Evolutionary conservation across 2,329 filamentous ascomycete species (phyloP).

Genomic region (Zalaria obscura): DNA sequence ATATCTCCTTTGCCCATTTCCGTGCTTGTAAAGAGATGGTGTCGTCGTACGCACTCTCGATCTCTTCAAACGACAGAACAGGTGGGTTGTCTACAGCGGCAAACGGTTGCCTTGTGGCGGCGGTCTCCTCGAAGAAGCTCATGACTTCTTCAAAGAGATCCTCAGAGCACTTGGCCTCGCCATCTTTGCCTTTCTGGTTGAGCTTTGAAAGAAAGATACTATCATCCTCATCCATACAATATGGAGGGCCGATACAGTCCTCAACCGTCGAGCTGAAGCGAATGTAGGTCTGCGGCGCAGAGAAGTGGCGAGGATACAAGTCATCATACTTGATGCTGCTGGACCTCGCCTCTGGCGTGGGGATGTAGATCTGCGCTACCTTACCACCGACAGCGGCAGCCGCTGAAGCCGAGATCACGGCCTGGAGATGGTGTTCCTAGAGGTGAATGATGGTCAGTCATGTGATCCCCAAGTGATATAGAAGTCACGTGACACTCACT

Average conservation of each 20-base stretch:
- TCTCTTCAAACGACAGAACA: slow-evolving; percentile 42
- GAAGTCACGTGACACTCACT: slow-evolving; percentile 45
- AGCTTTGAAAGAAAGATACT: slow-evolving; percentile 69
- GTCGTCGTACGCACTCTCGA: slow-evolving; percentile 49
- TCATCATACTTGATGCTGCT: slow-evolving; percentile 70
- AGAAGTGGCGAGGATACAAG: slow-evolving; percentile 67
- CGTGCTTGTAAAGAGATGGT: slow-evolving; percentile 39
- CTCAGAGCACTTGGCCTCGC: slow-evolving; percentile 55
- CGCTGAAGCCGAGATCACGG: slow-evolving; percentile 53
- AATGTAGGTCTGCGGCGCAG: slow-evolving; percentile 84
- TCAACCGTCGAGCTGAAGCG: slow-evolving; percentile 97
- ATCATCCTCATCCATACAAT: slow-evolving; percentile 91
- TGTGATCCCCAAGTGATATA: slow-evolving; percentile 1
- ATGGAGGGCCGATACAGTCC: slow-evolving; percentile 77
- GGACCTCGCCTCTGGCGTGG: slow-evolving; percentile 47
- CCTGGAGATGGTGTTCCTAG: slow-evolving; percentile 91
- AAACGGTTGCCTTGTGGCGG: slow-evolving; percentile 70
- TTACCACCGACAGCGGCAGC: slow-evolving; percentile 41
- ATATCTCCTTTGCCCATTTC: slow-evolving; percentile 60
- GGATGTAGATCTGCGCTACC: slow-evolving; percentile 50
- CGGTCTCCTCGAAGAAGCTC: slow-evolving; percentile 85
- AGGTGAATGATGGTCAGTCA: slow-evolving; percentile 9
- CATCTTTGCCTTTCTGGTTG: slow-evolving; percentile 55
- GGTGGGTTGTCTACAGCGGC: slow-evolving; percentile 81
- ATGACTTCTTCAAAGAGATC: slow-evolving; percentile 90